phyloP scores from a whole-genome alignment of 2,329 filamentous ascomycete genomes.

The Aspergillus carbonarius region DNA sequence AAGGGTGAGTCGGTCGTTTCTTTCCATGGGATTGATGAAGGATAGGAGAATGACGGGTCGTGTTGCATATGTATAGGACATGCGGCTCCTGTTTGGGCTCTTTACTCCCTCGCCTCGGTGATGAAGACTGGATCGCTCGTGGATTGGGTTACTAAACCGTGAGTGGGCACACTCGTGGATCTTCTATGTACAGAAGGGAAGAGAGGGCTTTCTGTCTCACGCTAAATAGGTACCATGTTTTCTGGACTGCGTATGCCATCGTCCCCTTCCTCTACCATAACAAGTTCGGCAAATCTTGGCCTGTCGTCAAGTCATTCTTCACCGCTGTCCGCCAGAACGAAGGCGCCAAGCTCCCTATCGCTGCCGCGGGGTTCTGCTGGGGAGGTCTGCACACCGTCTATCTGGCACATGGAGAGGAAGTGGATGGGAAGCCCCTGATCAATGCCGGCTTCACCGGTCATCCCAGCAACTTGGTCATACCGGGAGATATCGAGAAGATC shows the following conservation, averaged over 20 bases:
- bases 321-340: constrained; percentile 33
- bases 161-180: background rate
- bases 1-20: constrained; percentile 33
- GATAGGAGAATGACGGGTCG: background rate
- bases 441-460: constrained; percentile 56
- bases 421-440: constrained; percentile 40
- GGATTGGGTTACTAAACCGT: constrained; percentile 23
- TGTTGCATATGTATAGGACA: constrained; percentile 13
- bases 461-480: constrained; percentile 51
- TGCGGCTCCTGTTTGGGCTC: constrained; percentile 14
- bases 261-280: constrained; percentile 27
- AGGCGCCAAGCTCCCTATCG: constrained; percentile 45
- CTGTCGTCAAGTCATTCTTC: constrained; percentile 42
- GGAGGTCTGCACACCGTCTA: constrained; percentile 57
- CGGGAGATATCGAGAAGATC: constrained; percentile 45
- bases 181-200: background rate
- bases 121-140: constrained; percentile 5
- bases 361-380: constrained; percentile 63
- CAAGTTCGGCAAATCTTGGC: constrained; percentile 26
- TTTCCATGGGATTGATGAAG: background rate
- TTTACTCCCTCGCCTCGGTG: constrained; percentile 10
- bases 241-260: constrained; percentile 9
- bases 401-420: constrained; percentile 44
- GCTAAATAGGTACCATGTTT: constrained; percentile 18
- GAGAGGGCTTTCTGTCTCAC: background rate